Evolutionary conservation across 2,329 filamentous ascomycete species (phyloP), one percentile per base, ranked within the genome.

Genomic region (Remersonia thermophila): DNA sequence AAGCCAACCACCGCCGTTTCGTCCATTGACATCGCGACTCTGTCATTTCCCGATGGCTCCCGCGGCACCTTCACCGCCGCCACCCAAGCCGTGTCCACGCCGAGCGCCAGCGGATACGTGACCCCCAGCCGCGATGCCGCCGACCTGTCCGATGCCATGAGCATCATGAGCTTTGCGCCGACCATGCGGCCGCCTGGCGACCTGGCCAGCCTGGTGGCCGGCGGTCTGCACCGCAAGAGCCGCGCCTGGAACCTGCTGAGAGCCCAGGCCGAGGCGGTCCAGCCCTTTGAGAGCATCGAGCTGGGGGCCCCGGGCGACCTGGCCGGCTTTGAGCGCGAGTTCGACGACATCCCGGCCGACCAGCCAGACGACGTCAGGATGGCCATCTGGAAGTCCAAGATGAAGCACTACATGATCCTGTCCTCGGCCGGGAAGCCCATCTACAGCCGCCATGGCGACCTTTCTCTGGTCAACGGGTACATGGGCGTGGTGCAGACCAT

Each of bases 351-450:
- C 28, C 79, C 77, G 6, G 67, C 47, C 30, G 32, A 39, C 14
- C 54, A 58, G 25, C 55, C 55, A 32, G 70, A 75, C 36, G 73
- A 78, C 32, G 60, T 67, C 32, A 63, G 84, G 17, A 65, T 94
- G 28, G 62, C 65, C 12, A 67, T 77, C 44, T 98, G 87, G 87
- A 91, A 86, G 55, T 75, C 81, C 27, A 96, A 96, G 62, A 69
- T 87, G 44, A 98, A 98, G 59, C 91, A 98, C 59, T 98, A 94
- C 57, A 76, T 98, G 60, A 93, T 98, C 50, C 66, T 98, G 2
- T 96, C 91, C 2, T 89, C 86, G 11, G 89, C 93, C 8, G 91
- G 91, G 14, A 98, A 98, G 56, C 93, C 91, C 9, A 93, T 98
- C 33, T 98, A 89, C 68, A 96, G 86, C 52, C 75, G 93, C 33